Conservation (phyloP, 2,329 filamentous ascomycete genomes). For the Periconia digitata region DNA sequence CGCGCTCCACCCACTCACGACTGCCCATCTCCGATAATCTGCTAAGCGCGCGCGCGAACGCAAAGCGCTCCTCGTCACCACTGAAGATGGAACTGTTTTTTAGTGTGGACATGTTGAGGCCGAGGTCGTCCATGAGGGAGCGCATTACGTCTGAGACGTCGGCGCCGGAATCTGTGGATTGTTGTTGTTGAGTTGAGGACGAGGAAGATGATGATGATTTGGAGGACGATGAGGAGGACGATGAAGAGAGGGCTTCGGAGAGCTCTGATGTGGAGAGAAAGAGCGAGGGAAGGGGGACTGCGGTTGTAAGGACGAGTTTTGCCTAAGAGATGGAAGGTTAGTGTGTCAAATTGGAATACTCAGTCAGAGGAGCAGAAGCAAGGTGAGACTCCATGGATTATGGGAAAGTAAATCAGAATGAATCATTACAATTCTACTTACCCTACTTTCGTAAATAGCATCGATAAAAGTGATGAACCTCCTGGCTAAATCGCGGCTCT, state of each 20-base stretch:
- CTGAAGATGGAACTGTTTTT: conserved; percentile 87
- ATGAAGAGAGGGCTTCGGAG: conserved; percentile 45
- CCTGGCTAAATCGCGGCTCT: conserved; percentile 81
- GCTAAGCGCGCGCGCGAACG: conserved; percentile 86
- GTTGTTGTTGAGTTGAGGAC: conserved; percentile 12
- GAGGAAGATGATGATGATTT: conserved; percentile 41
- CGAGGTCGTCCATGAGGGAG: conserved; percentile 83
- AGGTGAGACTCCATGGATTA: background rate
- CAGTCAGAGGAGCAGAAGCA: background rate
- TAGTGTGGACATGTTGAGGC: conserved; percentile 79
- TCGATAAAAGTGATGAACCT: conserved; percentile 98
- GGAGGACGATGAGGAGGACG: conserved; percentile 41
- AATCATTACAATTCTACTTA: too few species aligned
- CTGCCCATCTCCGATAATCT: conserved; percentile 91
- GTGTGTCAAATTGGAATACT: background rate
- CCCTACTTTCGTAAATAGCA: conserved; percentile 80
- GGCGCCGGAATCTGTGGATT: conserved; percentile 47
- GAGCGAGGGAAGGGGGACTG: conserved; percentile 79
- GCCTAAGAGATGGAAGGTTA: conserved; percentile 58
- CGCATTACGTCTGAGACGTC: conserved; percentile 71
- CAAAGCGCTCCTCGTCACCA: conserved; percentile 94
- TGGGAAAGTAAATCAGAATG: background rate
- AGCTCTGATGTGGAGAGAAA: conserved; percentile 70
- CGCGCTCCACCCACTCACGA: conserved; percentile 90
- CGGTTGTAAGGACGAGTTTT: conserved; percentile 93